Percentiles rank a stretch among this genome's conserved stretches.
Conservation (phyloP, 73 alveolate genomes). For the Paramecium sonneborni region DNA sequence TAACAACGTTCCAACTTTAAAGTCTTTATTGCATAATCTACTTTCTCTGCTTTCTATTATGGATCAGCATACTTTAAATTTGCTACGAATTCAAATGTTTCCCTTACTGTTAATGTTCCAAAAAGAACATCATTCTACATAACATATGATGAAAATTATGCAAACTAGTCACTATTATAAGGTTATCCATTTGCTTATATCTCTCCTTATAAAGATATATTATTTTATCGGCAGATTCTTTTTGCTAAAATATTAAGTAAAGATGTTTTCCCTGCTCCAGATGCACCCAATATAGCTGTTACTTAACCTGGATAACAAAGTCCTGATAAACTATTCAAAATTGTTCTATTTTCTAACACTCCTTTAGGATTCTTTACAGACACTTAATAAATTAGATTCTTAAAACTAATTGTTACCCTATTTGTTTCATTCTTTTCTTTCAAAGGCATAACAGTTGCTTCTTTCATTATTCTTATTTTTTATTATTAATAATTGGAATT, state of each 20-base stretch:
- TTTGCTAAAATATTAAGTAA: conserved; percentile 84
- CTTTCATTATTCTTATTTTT: not conserved
- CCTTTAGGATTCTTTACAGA: not conserved
- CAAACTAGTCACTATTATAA: conserved; percentile 70
- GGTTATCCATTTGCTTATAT: conserved; percentile 81
- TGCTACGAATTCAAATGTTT: conserved; percentile 87
- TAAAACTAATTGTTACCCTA: not conserved
- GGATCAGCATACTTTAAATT: conserved; percentile 79
- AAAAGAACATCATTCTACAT: conserved; percentile 88
- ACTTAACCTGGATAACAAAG: conserved; percentile 84
- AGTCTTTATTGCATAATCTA: conserved; percentile 72
- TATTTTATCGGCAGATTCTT: conserved; percentile 67
- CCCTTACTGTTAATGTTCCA: conserved; percentile 87
- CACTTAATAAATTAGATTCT: not conserved
- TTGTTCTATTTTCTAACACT: conserved; percentile 37
- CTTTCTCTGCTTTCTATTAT: conserved; percentile 73
- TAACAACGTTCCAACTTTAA: conserved; percentile 77
- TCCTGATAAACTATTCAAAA: conserved; percentile 81
- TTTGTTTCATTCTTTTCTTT: not conserved
- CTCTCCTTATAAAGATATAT: conserved; percentile 78
- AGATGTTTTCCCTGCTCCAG: conserved; percentile 97
- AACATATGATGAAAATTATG: conserved; percentile 84
- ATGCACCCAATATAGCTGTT: conserved; percentile 89
- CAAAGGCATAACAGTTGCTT: not conserved
- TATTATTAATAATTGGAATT: not conserved